These are phyloP conservation scores for Barnettozyma pratensis DNA, from an alignment of 805 yeast species.

Conservation along the genomic window DNA sequence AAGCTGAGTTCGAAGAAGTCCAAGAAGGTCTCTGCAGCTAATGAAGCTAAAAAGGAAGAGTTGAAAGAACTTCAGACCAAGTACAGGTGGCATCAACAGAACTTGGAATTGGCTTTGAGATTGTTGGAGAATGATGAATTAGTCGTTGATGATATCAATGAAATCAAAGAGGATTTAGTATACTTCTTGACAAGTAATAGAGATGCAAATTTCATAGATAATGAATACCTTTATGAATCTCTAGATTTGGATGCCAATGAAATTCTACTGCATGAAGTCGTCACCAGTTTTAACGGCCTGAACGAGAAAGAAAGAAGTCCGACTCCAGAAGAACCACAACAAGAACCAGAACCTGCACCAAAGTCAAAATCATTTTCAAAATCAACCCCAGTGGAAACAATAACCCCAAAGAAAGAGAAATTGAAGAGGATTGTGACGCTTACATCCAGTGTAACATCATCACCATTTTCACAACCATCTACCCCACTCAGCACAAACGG, in stretches of 20 bases:
- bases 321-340: slow-evolving; percentile 13
- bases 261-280: slow-evolving; percentile 45
- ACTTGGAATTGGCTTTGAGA: slow-evolving; percentile 72
- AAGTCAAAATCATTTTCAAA: neutral
- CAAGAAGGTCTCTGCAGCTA: slow-evolving; percentile 46
- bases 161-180: slow-evolving; percentile 79
- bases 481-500: slow-evolving; percentile 6
- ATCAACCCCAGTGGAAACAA: neutral
- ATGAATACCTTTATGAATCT: slow-evolving; percentile 86
- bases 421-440: neutral
- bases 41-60: slow-evolving; percentile 56
- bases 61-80: slow-evolving; percentile 58
- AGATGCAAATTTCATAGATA: slow-evolving; percentile 88
- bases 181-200: slow-evolving; percentile 91
- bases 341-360: neutral
- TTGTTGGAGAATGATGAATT: slow-evolving; percentile 76
- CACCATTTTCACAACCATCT: slow-evolving; percentile 4
- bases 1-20: slow-evolving; percentile 48
- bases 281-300: slow-evolving; percentile 25
- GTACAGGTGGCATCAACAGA: slow-evolving; percentile 74
- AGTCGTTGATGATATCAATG: slow-evolving; percentile 68
- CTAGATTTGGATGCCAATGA: slow-evolving; percentile 62
- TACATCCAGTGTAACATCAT: slow-evolving; percentile 1
- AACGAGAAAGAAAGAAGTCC: slow-evolving; percentile 6
- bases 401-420: slow-evolving; percentile 4